Evolutionary conservation across 257 asterid species (phyloP).

Genomic region (Euphrasia confusa): DNA sequence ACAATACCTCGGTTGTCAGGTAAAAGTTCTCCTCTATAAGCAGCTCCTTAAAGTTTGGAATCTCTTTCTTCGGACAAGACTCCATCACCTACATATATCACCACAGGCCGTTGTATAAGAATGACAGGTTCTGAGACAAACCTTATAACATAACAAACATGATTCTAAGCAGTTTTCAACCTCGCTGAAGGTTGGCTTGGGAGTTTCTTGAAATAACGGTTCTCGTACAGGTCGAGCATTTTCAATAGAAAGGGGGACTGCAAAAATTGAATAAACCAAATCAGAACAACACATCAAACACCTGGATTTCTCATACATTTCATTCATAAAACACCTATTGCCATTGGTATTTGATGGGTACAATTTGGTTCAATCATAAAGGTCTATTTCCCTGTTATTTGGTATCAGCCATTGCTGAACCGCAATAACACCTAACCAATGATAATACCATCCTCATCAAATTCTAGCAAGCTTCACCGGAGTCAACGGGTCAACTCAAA

Average conservation of each 20-base stretch:
- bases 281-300: conserved; percentile 1
- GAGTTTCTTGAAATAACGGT: conserved; percentile 72
- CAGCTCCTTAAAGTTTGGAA: conserved; percentile 59
- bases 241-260: conserved; percentile 64
- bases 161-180: conserved; percentile 29
- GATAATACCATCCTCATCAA: conserved; percentile 23
- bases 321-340: too few species aligned
- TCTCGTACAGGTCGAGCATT: conserved; percentile 62
- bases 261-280: conserved; percentile 11
- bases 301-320: neutral
- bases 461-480: conserved; percentile 13
- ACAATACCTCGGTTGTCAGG: conserved; percentile 75
- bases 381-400: conserved; percentile 1
- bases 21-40: conserved; percentile 81
- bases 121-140: neutral
- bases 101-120: conserved; percentile 18
- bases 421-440: neutral
- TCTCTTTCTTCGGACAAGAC: conserved; percentile 64
- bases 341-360: too few species aligned
- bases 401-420: neutral
- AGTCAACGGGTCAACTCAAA: conserved; percentile 19
- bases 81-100: conserved; percentile 56
- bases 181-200: conserved; percentile 66
- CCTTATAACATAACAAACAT: neutral
- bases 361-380: neutral